Conservation (phyloP, 257 asterid species). For the Ehretia macrophylla region DNA sequence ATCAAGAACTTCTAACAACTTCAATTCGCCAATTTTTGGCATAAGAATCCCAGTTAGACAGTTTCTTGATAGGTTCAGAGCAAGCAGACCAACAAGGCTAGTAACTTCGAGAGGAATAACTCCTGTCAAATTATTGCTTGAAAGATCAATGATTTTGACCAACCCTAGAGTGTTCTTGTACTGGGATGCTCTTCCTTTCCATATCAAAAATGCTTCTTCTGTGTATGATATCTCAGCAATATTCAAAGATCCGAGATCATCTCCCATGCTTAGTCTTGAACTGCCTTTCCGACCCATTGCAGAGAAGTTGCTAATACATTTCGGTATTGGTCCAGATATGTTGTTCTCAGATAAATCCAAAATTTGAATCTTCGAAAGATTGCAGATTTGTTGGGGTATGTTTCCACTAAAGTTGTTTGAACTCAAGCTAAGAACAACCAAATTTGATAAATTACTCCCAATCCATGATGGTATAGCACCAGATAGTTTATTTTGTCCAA, state of each 20-base stretch:
- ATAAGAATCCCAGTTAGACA: constrained; percentile 26
- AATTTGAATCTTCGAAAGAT: constrained; percentile 18
- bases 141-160: constrained; percentile 27
- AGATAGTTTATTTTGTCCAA: constrained; percentile 19
- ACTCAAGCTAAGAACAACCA: constrained; percentile 26
- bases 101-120: constrained; percentile 25
- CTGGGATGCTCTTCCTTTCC: constrained; percentile 24
- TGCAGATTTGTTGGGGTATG: constrained; percentile 22
- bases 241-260: no score
- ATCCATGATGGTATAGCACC: constrained; percentile 33
- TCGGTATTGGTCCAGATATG: constrained; percentile 25
- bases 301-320: constrained; percentile 24
- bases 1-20: constrained; percentile 26
- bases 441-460: background rate
- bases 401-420: constrained; percentile 25
- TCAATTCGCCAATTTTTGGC: constrained; percentile 13
- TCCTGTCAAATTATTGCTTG: constrained; percentile 24
- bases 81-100: constrained; percentile 22
- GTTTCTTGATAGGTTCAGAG: constrained; percentile 33
- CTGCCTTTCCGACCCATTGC: constrained; percentile 16
- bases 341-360: constrained; percentile 26
- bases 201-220: constrained; percentile 14
- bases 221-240: background rate
- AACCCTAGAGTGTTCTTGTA: constrained; percentile 14
- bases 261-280: constrained; percentile 15